A percentile compares a stretch with the other conserved stretches of the same genome.
These are phyloP conservation scores for Salpingoeca rosetta DNA, from an alignment of 78 protist genomes.

Conservation along the genomic window DNA sequence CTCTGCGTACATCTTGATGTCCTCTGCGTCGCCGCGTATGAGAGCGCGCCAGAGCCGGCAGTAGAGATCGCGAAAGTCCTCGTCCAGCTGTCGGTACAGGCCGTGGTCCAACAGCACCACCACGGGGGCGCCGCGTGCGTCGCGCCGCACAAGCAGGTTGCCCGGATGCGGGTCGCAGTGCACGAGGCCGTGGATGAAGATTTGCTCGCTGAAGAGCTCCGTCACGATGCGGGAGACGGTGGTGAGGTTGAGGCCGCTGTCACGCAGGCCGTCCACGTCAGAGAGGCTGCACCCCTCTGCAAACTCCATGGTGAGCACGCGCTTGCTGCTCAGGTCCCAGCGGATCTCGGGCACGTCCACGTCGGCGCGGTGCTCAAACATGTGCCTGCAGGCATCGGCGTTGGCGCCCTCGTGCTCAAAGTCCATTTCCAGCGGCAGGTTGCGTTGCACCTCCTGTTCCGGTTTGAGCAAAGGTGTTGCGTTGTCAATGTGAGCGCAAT, in stretches of 20 bases:
- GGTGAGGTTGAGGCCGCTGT: background rate
- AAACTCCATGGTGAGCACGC: conserved; percentile 41
- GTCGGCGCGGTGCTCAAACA: background rate
- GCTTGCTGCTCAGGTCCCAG: background rate
- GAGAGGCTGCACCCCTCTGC: conserved; percentile 9
- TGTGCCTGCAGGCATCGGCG: background rate
- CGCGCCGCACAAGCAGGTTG: conserved; percentile 35
- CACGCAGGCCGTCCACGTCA: conserved; percentile 9
- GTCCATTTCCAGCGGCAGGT: conserved; percentile 24
- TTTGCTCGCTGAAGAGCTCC: conserved; percentile 7
- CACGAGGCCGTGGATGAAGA: conserved; percentile 22
- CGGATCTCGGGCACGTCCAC: conserved; percentile 14
- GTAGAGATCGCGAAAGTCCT: conserved; percentile 6
- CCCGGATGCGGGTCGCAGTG: conserved; percentile 72
- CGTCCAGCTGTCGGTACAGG: conserved; percentile 37
- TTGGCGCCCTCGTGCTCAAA: conserved; percentile 13
- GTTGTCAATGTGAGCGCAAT: background rate
- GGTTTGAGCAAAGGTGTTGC: background rate
- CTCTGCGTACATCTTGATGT: background rate
- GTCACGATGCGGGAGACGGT: background rate
- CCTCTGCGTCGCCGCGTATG: background rate
- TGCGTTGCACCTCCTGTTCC: background rate
- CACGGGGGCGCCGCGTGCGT: conserved; percentile 7
- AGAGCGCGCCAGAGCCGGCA: conserved; percentile 40
- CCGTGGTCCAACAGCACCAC: conserved; percentile 68